Evolutionary conservation across 2,329 filamentous ascomycete genomes (phyloP).

Genomic region (Lasiodiplodia sp.): DNA sequence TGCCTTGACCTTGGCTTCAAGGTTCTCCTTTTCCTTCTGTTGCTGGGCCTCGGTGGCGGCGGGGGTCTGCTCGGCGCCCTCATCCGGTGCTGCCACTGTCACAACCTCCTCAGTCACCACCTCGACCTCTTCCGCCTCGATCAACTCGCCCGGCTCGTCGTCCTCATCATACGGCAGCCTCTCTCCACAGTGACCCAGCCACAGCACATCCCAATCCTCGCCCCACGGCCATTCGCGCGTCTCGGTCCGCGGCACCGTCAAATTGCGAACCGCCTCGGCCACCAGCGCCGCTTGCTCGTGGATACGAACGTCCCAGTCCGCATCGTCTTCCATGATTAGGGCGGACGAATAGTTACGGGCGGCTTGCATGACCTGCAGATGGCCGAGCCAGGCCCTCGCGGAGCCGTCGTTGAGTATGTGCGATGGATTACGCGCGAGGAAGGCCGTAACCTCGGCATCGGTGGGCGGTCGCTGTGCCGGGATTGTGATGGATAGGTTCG

Average conservation of each 20-base stretch:
- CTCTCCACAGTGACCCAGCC: constrained; percentile 29
- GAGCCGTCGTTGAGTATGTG: constrained; percentile 18
- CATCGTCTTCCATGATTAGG: constrained; percentile 32
- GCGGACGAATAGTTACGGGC: constrained; percentile 21
- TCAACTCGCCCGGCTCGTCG: not conserved
- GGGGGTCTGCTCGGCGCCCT: not conserved
- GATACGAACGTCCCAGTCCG: constrained; percentile 31
- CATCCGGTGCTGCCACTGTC: not conserved
- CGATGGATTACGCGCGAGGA: not conserved
- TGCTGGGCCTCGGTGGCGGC: not conserved
- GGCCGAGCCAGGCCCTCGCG: constrained; percentile 31
- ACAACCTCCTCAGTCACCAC: not conserved
- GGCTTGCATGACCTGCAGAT: constrained; percentile 30
- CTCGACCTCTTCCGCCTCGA: not conserved
- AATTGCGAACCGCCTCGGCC: constrained; percentile 15
- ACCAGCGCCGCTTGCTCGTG: constrained; percentile 23
- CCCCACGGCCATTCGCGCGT: constrained; percentile 23
- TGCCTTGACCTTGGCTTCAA: constrained; percentile 5
- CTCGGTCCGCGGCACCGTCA: constrained; percentile 2
- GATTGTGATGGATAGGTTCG: constrained; percentile 29
- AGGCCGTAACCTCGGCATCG: constrained; percentile 1
- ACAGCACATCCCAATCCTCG: constrained; percentile 29
- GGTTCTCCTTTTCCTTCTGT: not conserved
- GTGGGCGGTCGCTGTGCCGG: constrained; percentile 21
- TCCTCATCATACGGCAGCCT: constrained; percentile 22